Percentiles rank a stretch among this genome's conserved stretches.
Evolutionary conservation across 2,329 filamentous ascomycete genomes (phyloP).

Genomic region (Cadophora luteo-olivacea): DNA sequence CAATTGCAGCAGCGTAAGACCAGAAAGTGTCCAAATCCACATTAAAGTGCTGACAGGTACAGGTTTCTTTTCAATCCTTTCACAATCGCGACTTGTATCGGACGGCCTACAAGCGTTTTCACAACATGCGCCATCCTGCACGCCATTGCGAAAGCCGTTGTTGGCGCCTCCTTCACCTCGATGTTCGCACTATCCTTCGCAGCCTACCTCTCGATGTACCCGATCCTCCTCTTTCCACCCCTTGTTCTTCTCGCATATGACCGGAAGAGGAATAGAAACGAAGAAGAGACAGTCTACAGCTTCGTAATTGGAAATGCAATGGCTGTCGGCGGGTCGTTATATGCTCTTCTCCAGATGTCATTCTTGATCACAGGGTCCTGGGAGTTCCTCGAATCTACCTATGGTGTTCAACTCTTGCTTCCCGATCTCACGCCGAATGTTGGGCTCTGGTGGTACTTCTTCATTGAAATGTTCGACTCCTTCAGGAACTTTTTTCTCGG

Average conservation of each 20-base stretch:
- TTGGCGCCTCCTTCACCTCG: conserved; percentile 74
- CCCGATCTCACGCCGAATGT: conserved; percentile 94
- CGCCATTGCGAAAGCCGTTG: conserved; percentile 80
- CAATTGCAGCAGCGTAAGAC: conserved; percentile 79
- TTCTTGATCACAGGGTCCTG: conserved; percentile 79
- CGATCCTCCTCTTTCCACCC: conserved; percentile 83
- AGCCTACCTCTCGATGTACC: conserved; percentile 91
- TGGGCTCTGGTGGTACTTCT: conserved; percentile 99
- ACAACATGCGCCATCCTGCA: conserved; percentile 87
- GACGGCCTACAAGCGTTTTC: conserved; percentile 86
- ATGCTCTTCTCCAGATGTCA: conserved; percentile 72
- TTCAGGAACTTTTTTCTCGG: conserved; percentile 97
- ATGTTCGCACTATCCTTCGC: conserved; percentile 88
- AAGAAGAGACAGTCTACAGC: conserved; percentile 46
- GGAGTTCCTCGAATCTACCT: conserved; percentile 88
- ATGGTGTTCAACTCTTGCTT: conserved; percentile 89
- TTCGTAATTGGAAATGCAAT: conserved; percentile 63
- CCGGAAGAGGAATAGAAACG: conserved; percentile 46
- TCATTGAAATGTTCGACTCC: conserved; percentile 99
- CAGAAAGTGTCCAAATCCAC: background rate
- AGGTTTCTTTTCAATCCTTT: conserved; percentile 96
- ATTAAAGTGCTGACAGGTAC: background rate
- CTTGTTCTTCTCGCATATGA: conserved; percentile 83
- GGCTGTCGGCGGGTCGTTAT: conserved; percentile 61
- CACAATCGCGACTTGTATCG: conserved; percentile 88